phyloP scores from a whole-genome alignment of 2,329 filamentous ascomycete genomes.

The Apiospora rasikravindrae region DNA sequence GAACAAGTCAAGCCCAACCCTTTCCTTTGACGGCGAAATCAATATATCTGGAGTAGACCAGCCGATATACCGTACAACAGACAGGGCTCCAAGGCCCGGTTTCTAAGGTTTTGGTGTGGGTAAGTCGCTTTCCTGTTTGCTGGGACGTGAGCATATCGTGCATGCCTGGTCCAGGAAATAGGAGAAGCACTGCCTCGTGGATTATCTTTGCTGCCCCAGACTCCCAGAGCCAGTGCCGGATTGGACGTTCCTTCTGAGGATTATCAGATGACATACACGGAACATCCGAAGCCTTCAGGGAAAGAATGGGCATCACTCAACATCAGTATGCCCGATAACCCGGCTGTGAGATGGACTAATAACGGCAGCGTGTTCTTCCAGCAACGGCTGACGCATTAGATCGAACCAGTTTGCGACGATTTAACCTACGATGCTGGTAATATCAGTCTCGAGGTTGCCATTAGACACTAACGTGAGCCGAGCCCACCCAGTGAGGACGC shows the following conservation, averaged over 20 bases:
- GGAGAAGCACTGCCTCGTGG: background rate
- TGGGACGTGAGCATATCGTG: background rate
- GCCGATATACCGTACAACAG: background rate
- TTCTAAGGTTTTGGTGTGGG: background rate
- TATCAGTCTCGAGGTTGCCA: background rate
- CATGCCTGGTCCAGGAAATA: background rate
- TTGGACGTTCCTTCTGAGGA: background rate
- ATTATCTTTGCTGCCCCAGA: background rate
- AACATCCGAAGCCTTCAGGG: background rate
- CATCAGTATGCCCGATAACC: background rate
- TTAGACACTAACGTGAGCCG: background rate
- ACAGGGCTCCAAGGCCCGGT: background rate
- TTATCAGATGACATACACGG: conserved; percentile 5
- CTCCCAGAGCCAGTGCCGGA: background rate
- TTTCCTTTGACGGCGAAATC: background rate
- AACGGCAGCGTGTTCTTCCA: background rate
- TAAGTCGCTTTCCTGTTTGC: background rate
- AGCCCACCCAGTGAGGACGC: background rate
- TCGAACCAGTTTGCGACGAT: conserved; percentile 5
- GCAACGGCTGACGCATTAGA: background rate
- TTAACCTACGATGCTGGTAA: background rate
- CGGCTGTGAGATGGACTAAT: background rate
- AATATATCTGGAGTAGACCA: background rate
- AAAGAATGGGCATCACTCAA: background rate
- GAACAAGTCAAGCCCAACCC: background rate